phyloP scores from a whole-genome alignment of 495 filamentous ascomycete species.

The Patellaria atrata region DNA sequence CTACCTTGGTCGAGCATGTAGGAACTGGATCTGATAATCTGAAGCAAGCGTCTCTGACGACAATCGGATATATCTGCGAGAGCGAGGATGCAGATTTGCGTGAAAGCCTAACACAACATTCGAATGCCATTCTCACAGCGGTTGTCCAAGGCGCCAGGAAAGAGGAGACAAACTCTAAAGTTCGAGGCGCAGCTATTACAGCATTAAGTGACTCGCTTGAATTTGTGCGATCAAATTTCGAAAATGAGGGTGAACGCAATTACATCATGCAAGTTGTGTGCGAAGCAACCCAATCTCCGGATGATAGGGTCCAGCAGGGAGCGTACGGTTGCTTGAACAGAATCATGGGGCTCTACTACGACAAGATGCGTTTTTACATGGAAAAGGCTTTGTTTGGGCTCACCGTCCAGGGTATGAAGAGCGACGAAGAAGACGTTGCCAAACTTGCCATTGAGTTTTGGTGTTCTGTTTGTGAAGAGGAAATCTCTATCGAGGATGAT shows the following conservation, averaged over 20 bases:
- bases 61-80: constrained; percentile 97
- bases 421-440: constrained; percentile 88
- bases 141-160: constrained; percentile 95
- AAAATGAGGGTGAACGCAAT: constrained; percentile 96
- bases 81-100: constrained; percentile 78
- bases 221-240: constrained; percentile 94
- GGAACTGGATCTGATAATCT: constrained; percentile 68
- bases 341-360: constrained; percentile 96
- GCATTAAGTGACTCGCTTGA: constrained; percentile 95
- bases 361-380: constrained; percentile 99
- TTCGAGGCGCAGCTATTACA: constrained; percentile 80
- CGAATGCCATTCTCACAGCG: constrained; percentile 93
- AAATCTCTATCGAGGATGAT: constrained; percentile 93
- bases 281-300: constrained; percentile 86
- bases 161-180: constrained; percentile 80
- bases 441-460: constrained; percentile 98
- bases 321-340: constrained; percentile 94
- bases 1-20: constrained; percentile 75
- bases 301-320: constrained; percentile 81
- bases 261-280: constrained; percentile 99
- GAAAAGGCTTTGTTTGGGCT: constrained; percentile 97
- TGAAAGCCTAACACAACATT: constrained; percentile 65
- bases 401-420: constrained; percentile 98
- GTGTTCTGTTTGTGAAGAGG: constrained; percentile 98
- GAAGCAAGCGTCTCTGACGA: constrained; percentile 85